Percentiles rank a stretch among this genome's conserved stretches.
Evolutionary conservation across 176 grass and related monocot species (phyloP).

Genomic region (sorghum (Sorghum bicolor)): Sorghum_bicolor_NCBIv3 NC_012872.2:55498501-55499000

Average conservation of each 20-base stretch:
- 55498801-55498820: conserved; percentile 45
- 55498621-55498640: conserved; percentile 59
- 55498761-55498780: conserved; percentile 30
- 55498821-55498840: conserved; percentile 15
- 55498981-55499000: not conserved
- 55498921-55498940: conserved; percentile 8
- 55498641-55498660: conserved; percentile 24
- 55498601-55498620: conserved; percentile 62
- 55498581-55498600: conserved; percentile 48
- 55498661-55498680: not conserved
- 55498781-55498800: conserved; percentile 33
- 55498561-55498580: conserved; percentile 46
- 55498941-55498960: not conserved
- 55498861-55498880: not conserved
- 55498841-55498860: not conserved
- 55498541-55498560: conserved; percentile 68
- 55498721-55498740: conserved; percentile 40
- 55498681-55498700: conserved; percentile 33
- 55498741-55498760: conserved; percentile 76
- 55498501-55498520: conserved; percentile 60
- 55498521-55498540: conserved; percentile 65
- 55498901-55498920: not conserved
- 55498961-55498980: not conserved
- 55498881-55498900: not conserved
- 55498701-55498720: conserved; percentile 63